Base-by-base conservation (phyloP, 1,284 basidiomycete species). In the Taiwanofungus camphoratus region DNA sequence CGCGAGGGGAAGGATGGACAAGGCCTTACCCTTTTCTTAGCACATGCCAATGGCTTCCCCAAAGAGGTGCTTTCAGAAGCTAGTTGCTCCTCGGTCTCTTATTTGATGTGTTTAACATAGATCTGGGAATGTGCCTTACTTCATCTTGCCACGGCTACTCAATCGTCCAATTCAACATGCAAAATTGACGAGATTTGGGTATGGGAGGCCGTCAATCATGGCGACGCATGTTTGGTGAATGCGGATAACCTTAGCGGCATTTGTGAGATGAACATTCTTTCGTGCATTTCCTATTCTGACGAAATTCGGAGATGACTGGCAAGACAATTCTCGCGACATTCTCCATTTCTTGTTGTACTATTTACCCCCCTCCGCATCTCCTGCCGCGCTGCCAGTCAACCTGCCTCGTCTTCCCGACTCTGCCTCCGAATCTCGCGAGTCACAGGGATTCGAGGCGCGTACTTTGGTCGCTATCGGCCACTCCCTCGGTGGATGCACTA, bases 401-500 rank as follows among this genome's bases (percentile, higher is more conserved):
- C 65, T 87, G 3, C 56, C 63, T 2, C 73, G 69, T 12, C 50
- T 84, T 2, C 42, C 76, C 6, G 49, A 54, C 8, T 55, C 57
- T 13, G 71, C 74, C 46, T 61, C 74, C 3, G 54, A 62, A 1
- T 42, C 54, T 32, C 70, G 82, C 40, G 56, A 61, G 48, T 49
- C 53, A 8, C 51, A 59, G 21, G 78, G 85, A 3, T 73, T 77
- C 53, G 44, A 38, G 3, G 50, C 62, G 18, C 72, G 79, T 13
- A 73, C 56, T 9, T 56, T 89, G 3, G 64, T 92, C 18, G 77
- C 71, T 1, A 62, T 92, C 2, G 92, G 90, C 0, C 91, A 96
- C 60, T 93, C 89, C 0, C 82, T 87, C 46, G 87, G 90, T 20
- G 89, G 85, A 1, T 82, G 79, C 50, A 76, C 77, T 3, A 69